Percentiles rank a stretch among this genome's conserved stretches.
Conservation (phyloP, 768 basidiomycete species). For the Lactifluus echinatus region DNA sequence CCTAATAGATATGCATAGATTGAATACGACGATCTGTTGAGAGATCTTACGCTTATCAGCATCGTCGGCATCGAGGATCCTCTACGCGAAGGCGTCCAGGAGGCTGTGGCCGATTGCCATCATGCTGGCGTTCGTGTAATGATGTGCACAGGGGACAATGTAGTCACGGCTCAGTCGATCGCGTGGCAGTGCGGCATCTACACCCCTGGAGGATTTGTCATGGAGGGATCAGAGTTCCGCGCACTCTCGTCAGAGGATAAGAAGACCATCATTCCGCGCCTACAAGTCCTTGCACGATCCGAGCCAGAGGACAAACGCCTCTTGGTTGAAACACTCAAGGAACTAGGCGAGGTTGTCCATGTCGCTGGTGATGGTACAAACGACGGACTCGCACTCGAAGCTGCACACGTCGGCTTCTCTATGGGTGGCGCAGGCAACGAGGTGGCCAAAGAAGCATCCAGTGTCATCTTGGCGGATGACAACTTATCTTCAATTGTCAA, state of each 20-base stretch:
- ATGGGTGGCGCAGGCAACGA: conserved; percentile 97
- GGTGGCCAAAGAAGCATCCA: conserved; percentile 97
- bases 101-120: conserved; percentile 85
- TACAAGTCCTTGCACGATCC: conserved; percentile 97
- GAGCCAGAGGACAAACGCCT: conserved; percentile 96
- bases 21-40: conserved; percentile 57
- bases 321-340: conserved; percentile 80
- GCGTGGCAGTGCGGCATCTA: conserved; percentile 95
- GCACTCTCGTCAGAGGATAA: conserved; percentile 60
- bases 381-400: conserved; percentile 93
- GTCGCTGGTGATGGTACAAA: conserved; percentile 98
- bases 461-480: conserved; percentile 97
- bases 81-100: conserved; percentile 78
- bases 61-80: conserved; percentile 97
- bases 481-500: conserved; percentile 94
- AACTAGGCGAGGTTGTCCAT: conserved; percentile 82
- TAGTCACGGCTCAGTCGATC: conserved; percentile 92
- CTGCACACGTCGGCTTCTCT: conserved; percentile 92
- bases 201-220: conserved; percentile 87
- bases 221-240: conserved; percentile 95
- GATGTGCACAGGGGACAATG: conserved; percentile 99
- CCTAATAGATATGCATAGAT: conserved; percentile 35
- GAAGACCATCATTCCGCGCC: conserved; percentile 79
- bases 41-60: conserved; percentile 74
- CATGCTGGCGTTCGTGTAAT: conserved; percentile 88